Base-by-base conservation (phyloP, 306 rosid genomes). In the Phaseolus lunatus region DNA sequence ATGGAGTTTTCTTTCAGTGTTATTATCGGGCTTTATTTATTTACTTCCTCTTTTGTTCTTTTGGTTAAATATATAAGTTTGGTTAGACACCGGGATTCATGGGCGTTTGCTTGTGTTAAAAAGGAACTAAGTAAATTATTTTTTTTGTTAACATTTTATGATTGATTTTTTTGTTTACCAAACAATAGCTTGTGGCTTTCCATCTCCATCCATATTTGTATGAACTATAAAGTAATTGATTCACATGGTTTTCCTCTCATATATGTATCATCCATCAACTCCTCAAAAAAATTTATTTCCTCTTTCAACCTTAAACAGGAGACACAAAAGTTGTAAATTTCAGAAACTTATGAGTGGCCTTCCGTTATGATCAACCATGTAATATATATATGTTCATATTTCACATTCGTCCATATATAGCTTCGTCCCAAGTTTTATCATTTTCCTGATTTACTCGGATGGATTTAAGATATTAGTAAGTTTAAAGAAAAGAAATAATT, bases 61-160 rank as follows among this genome's bases (percentile, higher is more conserved):
- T 56, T 1, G n/a, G 39, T 57, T 16, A 64, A 66, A 24, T 72
- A 52, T 79, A 66, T 67, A 67, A 66, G 85, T 80, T 85, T 80
- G 82, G 68, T 50, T 78, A 76, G 71, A 63, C 64, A 75, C 27
- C 10, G 64, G 63, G 81, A 81, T 81, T 75, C 35, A 75, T 74
- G 58, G 78, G 86, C 19, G 54, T 72, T 76, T 80, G 84, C 80
- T 76, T 85, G 85, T 81, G 78, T 87, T 85, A 45, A 80, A 83
- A 78, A 68, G 49, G 77, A 84, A 81, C 59, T 73, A 84, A 78
- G 83, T 76, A 78, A 83, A 78, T 57, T 80, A 48, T 66, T 52
- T 71, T n/a, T 37, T 63, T 81, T 57, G 58, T 59, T 73, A 54
- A 73, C 72, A 80, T 75, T 59, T 70, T 72, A 76, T 82, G 82